These are phyloP conservation scores for Serendipita sp. DNA, from an alignment of 768 basidiomycete genomes.

Conservation along the genomic window DNA sequence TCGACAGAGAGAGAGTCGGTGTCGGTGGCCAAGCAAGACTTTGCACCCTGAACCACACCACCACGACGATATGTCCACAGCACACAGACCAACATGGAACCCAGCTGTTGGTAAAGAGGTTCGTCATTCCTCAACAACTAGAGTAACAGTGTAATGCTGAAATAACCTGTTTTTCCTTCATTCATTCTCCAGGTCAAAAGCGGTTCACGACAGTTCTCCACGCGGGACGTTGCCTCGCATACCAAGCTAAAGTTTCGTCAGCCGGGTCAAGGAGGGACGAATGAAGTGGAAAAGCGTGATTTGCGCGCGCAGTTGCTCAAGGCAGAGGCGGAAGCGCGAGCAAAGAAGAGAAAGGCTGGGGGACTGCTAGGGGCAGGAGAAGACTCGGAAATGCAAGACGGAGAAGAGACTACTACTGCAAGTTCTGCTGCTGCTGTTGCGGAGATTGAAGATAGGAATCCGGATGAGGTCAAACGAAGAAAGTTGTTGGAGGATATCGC, in stretches of 20 bases:
- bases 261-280: slow-evolving; percentile 71
- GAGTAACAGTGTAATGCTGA: not conserved
- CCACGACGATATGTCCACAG: slow-evolving; percentile 53
- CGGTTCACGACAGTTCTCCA: slow-evolving; percentile 83
- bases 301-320: slow-evolving; percentile 65
- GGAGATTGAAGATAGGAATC: slow-evolving; percentile 35
- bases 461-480: slow-evolving; percentile 60
- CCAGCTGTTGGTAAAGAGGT: slow-evolving; percentile 81
- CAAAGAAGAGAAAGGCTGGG: slow-evolving; percentile 86
- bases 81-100: slow-evolving; percentile 93
- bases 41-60: not conserved
- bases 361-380: slow-evolving; percentile 32
- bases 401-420: too few relatives aligned
- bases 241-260: slow-evolving; percentile 98
- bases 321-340: slow-evolving; percentile 76
- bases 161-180: not conserved
- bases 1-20: too few relatives aligned
- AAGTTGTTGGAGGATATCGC: slow-evolving; percentile 76
- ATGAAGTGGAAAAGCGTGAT: slow-evolving; percentile 66
- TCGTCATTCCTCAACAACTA: not conserved
- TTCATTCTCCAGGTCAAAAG: slow-evolving; percentile 40
- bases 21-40: not conserved
- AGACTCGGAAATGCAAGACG: slow-evolving; percentile 15
- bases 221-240: slow-evolving; percentile 85
- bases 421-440: slow-evolving; percentile 24